phyloP scores from a whole-genome alignment of 2,329 filamentous ascomycete species.

The Ciborinia camelliae region DNA sequence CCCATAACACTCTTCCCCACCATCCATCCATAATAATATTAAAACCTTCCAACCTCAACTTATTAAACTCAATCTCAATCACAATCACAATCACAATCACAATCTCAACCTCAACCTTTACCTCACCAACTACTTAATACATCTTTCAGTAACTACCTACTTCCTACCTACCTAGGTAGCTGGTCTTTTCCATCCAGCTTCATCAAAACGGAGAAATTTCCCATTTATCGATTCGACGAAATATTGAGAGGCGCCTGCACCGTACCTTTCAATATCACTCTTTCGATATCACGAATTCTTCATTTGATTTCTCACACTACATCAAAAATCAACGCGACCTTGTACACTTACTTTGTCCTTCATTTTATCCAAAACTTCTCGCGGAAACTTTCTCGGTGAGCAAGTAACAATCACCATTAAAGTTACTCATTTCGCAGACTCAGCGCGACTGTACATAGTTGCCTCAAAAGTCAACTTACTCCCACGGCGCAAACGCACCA shows the following conservation, averaged over 20 bases:
- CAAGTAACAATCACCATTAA: slow-evolving; percentile 17
- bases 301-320: slow-evolving; percentile 15
- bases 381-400: slow-evolving; percentile 16
- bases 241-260: slow-evolving; percentile 39
- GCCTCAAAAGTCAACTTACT: slow-evolving; percentile 11
- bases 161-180: too few species aligned
- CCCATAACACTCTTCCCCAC: neutral
- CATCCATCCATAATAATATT: neutral
- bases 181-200: slow-evolving; percentile 26
- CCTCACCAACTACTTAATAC: slow-evolving; percentile 13
- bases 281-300: slow-evolving; percentile 29
- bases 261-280: slow-evolving; percentile 32
- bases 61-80: neutral
- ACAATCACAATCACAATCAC: slow-evolving; percentile 17
- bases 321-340: slow-evolving; percentile 11
- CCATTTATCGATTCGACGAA: slow-evolving; percentile 12
- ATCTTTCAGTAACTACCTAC: slow-evolving; percentile 19
- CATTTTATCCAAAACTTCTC: neutral
- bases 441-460: slow-evolving; percentile 21
- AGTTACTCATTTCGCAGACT: slow-evolving; percentile 22
- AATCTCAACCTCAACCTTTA: slow-evolving; percentile 11
- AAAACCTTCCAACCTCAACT: neutral
- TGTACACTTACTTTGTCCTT: slow-evolving; percentile 12
- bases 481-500: slow-evolving; percentile 20
- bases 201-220: neutral